These are phyloP conservation scores for Batrachochytrium dendrobatidis DNA, from an alignment of 371 early-diverging fungal genomes.

Conservation along the genomic window DNA sequence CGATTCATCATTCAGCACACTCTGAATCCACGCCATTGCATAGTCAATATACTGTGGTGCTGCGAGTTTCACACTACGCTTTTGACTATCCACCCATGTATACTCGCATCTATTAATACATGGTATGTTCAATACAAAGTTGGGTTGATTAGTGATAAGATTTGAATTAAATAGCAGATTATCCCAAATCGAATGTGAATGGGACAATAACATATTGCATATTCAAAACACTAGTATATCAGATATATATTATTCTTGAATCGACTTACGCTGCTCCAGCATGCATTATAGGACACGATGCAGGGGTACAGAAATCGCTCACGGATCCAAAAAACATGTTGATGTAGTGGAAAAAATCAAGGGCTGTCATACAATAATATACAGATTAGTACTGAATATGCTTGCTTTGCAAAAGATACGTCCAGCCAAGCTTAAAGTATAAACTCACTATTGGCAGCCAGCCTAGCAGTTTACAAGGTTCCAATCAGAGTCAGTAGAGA, in stretches of 20 bases:
- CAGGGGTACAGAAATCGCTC: conserved; percentile 78
- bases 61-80: conserved; percentile 70
- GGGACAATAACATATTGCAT: too few species aligned
- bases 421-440: too few species aligned
- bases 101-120: conserved; percentile 69
- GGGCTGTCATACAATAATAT: conserved; percentile 52
- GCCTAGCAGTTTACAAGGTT: too few species aligned
- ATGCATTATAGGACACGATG: conserved; percentile 77
- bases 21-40: conserved; percentile 84
- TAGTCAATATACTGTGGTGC: conserved; percentile 94
- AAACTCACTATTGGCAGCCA: conserved; percentile 5
- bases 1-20: conserved; percentile 74
- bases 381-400: too few species aligned
- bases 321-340: conserved; percentile 88
- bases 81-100: conserved; percentile 83
- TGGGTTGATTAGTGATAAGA: conserved; percentile 8
- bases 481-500: too few species aligned
- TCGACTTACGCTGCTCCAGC: conserved; percentile 68
- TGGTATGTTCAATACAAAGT: not conserved
- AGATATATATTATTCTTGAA: conserved; percentile 1
- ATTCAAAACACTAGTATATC: too few species aligned
- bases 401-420: too few species aligned
- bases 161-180: too few species aligned
- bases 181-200: too few species aligned
- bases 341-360: conserved; percentile 91